Base-by-base conservation (phyloP, 1,139 yeast species). In the Keqinozyma sinolaborantium region DNA sequence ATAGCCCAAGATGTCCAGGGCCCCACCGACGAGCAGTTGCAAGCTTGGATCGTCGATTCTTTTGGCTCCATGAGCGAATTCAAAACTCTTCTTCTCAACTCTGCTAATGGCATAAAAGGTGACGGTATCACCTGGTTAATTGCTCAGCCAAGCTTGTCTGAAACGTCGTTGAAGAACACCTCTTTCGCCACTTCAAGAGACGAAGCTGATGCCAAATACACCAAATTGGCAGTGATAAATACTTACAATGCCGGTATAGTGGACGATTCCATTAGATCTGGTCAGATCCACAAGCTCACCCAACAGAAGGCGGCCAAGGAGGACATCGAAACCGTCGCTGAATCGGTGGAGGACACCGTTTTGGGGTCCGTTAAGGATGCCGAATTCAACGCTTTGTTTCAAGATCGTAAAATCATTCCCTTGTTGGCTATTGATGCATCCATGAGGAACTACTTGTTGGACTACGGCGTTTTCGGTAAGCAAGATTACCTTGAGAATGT, bases 391-490 rank as follows among this genome's bases (percentile, higher is more conserved):
- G 45, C 53, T 29, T 53, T 65, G 34, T 66, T 44, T 44, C 52
- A 57, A 16, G 70, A 64, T 42, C 64, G 59, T 40, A 65, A 63
- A 31, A 73, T 78, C 45, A 60, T 75, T 32, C 92, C 94, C 3
- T 57, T 82, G 24, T 60, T 83, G 36, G 80, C 85, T 16, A 69
- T 83, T 31, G 90, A 83, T 53, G 83, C 78, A 7, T 78, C 85
- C 23, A 82, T 84, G 48, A 76, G 81, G 47, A 74, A 75, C 34
- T 83, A 79, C 60, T 57, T 83, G 33, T 58, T 73, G 39, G 92
- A 83, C 54, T 83, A 82, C 47, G 94, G 94, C 30, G 83, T 80
- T 3, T 82, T 69, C 52, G 94, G 94, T 34, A 83, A 83, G 55
- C 72, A 66, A 39, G 52, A 60, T 36, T 83, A 83, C 51, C 63